Base-by-base conservation (phyloP, 805 yeast species). In the Jamesozyma piceae region DNA sequence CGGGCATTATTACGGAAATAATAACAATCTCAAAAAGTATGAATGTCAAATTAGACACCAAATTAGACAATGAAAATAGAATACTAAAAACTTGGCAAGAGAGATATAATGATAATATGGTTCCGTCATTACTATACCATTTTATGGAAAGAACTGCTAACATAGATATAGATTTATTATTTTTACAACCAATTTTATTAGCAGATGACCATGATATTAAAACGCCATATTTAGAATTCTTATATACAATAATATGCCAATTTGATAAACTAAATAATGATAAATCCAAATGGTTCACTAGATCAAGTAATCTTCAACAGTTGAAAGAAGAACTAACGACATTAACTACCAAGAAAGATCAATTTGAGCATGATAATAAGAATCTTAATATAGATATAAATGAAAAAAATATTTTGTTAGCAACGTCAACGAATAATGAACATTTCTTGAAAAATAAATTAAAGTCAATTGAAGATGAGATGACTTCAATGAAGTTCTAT, bases 221-320 rank as follows among this genome's bases (percentile, higher is more conserved):
- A 55, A 85, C 95, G 0, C 96, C 97, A 2, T 88, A 88, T 58
- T 68, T 89, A 58, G 96, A 89, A 64, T 85, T 84, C 50, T 66
- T 86, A 43, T 89, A 86, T 58, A 84, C 95, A 2, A 74, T 77
- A 42, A 67, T 82, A 67, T 76, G 82, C 49, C 88, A 82, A 57
- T 72, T 68, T 42, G 69, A 66, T 39, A 70, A 68, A 43, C 63
- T 74, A 43, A 79, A 78, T 48, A 46, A 49, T 3, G 66, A 67
- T n/a, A 50, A 60, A 10, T 55, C 69, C 3, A 51, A 53, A 26
- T 53, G 55, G 55, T 62, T 61, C 36, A 44, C 48, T 3, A 54
- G 62, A 37, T 10, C 21, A 3, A 48, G 44, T 26, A 36, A 38
- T 28, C 13, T 30, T 19, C 19, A 36, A 22, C 22, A 18, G 17